phyloP scores from a whole-genome alignment of 768 basidiomycete species.

The Xerocomellus amylosporus region DNA sequence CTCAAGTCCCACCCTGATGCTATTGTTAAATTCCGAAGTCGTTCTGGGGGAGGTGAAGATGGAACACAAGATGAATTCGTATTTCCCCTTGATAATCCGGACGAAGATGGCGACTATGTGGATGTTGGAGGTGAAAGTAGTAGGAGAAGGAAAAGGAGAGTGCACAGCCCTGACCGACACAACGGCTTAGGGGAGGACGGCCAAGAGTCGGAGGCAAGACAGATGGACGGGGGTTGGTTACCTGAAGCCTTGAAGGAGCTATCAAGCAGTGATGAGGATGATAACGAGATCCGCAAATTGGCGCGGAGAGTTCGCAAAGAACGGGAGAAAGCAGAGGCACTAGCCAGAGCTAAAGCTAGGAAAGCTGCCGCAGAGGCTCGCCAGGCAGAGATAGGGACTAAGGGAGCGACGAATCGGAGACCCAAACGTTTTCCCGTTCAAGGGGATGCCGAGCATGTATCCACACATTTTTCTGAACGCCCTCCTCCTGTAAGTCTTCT shows the following conservation, averaged over 20 bases:
- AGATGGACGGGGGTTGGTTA: slow-evolving; percentile 22
- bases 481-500: slow-evolving; percentile 13
- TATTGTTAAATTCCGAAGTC: slow-evolving; percentile 51
- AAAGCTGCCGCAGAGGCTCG: slow-evolving; percentile 16
- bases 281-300: slow-evolving; percentile 31
- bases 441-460: background rate
- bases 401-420: slow-evolving; percentile 18
- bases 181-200: background rate
- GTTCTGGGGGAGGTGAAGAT: slow-evolving; percentile 28
- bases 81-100: slow-evolving; percentile 16
- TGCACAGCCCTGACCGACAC: background rate
- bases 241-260: slow-evolving; percentile 38
- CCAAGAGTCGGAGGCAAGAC: background rate
- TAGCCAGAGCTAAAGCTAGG: slow-evolving; percentile 17
- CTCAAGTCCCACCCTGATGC: slow-evolving; percentile 62
- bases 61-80: slow-evolving; percentile 34
- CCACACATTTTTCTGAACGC: background rate
- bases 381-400: slow-evolving; percentile 9
- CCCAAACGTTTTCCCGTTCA: slow-evolving; percentile 29
- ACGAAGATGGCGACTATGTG: slow-evolving; percentile 30
- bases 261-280: slow-evolving; percentile 44
- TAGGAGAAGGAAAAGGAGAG: slow-evolving; percentile 11
- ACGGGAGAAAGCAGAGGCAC: slow-evolving; percentile 23
- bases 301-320: slow-evolving; percentile 35
- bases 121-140: slow-evolving; percentile 10